Base-by-base conservation (phyloP, 306 rosid species). In the Pterocarpus santalinus region DNA sequence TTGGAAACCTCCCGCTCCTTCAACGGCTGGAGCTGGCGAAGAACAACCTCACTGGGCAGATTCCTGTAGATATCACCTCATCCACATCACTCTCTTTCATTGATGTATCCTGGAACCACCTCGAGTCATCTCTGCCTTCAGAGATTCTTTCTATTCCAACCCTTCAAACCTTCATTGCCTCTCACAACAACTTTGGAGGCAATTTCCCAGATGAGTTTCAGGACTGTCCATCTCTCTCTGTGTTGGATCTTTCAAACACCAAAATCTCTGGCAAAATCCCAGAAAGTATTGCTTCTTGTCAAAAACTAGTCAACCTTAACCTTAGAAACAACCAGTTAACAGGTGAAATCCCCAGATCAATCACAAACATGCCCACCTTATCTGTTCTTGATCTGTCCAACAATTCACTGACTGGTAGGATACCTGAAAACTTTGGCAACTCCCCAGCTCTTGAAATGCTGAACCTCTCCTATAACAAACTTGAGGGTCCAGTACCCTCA, bases 51-150 rank as follows among this genome's bases (percentile, higher is more conserved):
- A 85, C 87, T 1, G 97, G 97, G 64, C 80, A 87, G 76, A 90
- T 93, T 80, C 97, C 97, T 6, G 60, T 60, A 14, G 97, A 89
- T 65, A 77, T 92, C 46, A 67, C 92, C 73, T 66, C 87, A 62
- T 94, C 99, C 69, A 49, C 86, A 51, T 92, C 92, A 6, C 97
- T 93, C 80, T 96, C 98, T 66, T 93, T 93, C 86, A 82, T 96
- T 71, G 97, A 93, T 76, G 86, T 93, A 63, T 93, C 99, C 16
- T 87, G 84, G 79, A 96, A 93, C 84, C 80, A 77, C 81, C 88
- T 96, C 39, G 82, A 90, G 11, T 94, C 94, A 44, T 86, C 85
- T 64, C 76, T 96, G 14, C 98, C 98, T 46, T 89, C 88, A 36
- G 90, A 80, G 73, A 69, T 96, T 79, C 85, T 94, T 32, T 88